Percentiles rank a stretch among this genome's conserved stretches.
These are phyloP conservation scores for Trifolium fragiferum DNA, from an alignment of 306 rosid species.

Conservation along the genomic window DNA sequence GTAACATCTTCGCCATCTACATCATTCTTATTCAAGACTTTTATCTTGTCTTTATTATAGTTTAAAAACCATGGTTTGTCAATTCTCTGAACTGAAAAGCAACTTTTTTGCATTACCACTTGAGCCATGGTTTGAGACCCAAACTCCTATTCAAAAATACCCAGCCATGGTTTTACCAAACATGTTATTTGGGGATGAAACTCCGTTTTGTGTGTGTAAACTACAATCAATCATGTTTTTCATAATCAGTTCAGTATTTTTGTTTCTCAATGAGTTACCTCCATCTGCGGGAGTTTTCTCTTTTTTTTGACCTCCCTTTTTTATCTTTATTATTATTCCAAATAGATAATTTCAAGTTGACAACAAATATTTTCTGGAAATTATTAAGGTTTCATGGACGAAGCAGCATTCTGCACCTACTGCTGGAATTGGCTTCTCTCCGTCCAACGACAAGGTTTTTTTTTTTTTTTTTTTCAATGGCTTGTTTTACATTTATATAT, in stretches of 20 bases:
- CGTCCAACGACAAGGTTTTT: constrained; percentile 94
- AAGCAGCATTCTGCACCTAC: constrained; percentile 99
- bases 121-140: constrained; percentile 16
- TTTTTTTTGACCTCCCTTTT: constrained; percentile 27
- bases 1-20: constrained; percentile 25
- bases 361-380: constrained; percentile 1
- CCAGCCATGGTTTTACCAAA: background rate
- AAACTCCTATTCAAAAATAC: background rate
- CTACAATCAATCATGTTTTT: background rate
- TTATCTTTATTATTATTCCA: constrained; percentile 39
- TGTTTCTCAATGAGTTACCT: constrained; percentile 9
- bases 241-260: constrained; percentile 27
- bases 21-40: constrained; percentile 21
- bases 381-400: constrained; percentile 80
- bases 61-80: background rate
- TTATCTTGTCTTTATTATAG: constrained; percentile 11
- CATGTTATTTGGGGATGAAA: background rate
- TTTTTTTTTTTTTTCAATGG: background rate
- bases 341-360: constrained; percentile 20
- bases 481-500: constrained; percentile 31
- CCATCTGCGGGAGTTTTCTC: constrained; percentile 23
- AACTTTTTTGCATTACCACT: constrained; percentile 2
- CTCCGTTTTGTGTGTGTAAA: constrained; percentile 21
- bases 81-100: background rate
- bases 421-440: constrained; percentile 97